Evolutionary conservation across 495 filamentous ascomycete species (phyloP).

Genomic region (Daldinia caldariorum): DNA sequence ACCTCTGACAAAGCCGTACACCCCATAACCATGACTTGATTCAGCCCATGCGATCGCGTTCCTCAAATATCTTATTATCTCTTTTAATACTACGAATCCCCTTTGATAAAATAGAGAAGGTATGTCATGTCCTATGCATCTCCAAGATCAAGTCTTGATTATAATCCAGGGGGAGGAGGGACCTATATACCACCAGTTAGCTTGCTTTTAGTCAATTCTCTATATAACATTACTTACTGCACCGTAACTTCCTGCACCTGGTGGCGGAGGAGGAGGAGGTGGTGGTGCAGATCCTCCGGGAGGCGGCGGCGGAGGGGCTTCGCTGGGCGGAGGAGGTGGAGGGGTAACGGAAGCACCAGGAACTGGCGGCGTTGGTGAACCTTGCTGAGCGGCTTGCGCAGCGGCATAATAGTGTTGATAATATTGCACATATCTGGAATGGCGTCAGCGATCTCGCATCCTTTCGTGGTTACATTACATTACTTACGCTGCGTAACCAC

Average conservation of each 20-base stretch:
- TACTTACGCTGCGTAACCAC: constrained; percentile 74
- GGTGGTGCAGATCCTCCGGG: constrained; percentile 57
- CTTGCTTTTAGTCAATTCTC: neutral
- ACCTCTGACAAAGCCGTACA: neutral
- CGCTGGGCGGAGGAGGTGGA: constrained; percentile 68
- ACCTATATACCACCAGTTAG: constrained; percentile 52
- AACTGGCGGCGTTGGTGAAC: constrained; percentile 48
- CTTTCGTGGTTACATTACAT: neutral
- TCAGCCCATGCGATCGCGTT: neutral
- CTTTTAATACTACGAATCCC: neutral
- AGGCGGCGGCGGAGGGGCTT: constrained; percentile 73
- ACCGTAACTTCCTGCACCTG: constrained; percentile 68
- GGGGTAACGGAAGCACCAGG: constrained; percentile 61
- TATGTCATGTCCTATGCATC: neutral
- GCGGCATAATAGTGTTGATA: constrained; percentile 73
- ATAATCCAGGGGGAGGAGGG: constrained; percentile 66
- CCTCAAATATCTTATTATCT: neutral
- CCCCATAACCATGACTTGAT: neutral
- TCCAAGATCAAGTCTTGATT: neutral
- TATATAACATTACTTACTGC: constrained; percentile 61
- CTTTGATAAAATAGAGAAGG: neutral
- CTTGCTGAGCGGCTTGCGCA: constrained; percentile 63
- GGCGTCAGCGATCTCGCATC: constrained; percentile 29
- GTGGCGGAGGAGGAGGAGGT: constrained; percentile 71
- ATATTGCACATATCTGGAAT: constrained; percentile 69